Base-by-base conservation (phyloP, 202 grass and related monocot genomes). In the Musa balbisiana region DNA sequence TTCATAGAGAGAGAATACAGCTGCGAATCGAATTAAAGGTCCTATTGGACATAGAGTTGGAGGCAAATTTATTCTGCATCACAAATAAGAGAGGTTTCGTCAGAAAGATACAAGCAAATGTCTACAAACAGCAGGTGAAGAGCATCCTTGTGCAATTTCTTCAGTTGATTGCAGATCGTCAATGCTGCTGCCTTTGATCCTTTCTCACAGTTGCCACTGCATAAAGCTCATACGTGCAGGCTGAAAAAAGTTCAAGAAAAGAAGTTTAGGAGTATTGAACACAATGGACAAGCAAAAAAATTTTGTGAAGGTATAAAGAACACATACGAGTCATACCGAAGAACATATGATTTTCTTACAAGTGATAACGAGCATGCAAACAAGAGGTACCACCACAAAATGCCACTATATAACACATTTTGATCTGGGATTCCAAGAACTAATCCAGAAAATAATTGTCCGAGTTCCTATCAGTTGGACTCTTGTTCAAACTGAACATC, bases 151-250 rank as follows among this genome's bases (percentile, higher is more conserved):
- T 43, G 33, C 33, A 43, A 43, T 6, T 43, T 43, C 33, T 43
- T 43, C 33, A 43, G 33, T 43, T 19, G 15, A n/a, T 19, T 21
- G 56, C 56, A 60, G n/a, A 60, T 9, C 3, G 19, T 62, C 55
- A 63, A 23, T 62, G 43, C 69, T 62, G 43, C 69, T 15, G 26
- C 66, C 65, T 71, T 33, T 49, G 11, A 59, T 80, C 33, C 53
- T 80, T 73, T 63, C 55, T 72, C 14, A 16, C 50, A 53, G 69
- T 72, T 27, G 78, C 49, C 20, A 73, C 78, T 53, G 69, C 54
- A 52, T 72, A 80, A 52, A 80, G 33, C 15, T 80, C 69, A 9
- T 80, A 73, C 13, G 43, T 54, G 58, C 69, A 80, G 13, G 54
- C 78, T 73, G 69, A 21, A 27, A n/a, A 22, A n/a, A 21, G 64